These are phyloP conservation scores for Aspergillus tubingensis DNA, from an alignment of 2,329 filamentous ascomycete genomes.

Conservation along the genomic window DNA sequence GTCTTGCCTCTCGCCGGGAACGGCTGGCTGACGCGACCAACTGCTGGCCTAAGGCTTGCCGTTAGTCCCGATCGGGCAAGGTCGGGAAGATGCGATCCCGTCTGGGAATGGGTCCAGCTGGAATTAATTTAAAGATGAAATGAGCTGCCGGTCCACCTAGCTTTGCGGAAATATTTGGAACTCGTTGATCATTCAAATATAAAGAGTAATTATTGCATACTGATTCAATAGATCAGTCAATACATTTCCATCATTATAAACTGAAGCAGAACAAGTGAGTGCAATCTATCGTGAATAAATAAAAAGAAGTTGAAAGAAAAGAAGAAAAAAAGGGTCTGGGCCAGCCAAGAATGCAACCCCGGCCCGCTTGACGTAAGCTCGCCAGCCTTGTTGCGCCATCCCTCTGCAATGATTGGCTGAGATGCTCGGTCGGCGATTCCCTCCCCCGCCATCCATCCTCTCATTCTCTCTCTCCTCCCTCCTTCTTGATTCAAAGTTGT, in stretches of 20 bases:
- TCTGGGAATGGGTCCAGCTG: background rate
- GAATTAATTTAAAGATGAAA: background rate
- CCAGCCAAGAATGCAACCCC: constrained; percentile 11
- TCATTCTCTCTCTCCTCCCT: background rate
- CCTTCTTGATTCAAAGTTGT: no score
- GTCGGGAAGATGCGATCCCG: background rate
- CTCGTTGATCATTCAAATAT: no score
- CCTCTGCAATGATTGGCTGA: constrained; percentile 15
- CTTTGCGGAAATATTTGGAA: no score
- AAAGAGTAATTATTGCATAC: no score
- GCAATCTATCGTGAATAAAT: background rate
- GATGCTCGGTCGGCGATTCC: background rate
- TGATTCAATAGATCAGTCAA: no score
- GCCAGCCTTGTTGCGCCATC: constrained; percentile 9
- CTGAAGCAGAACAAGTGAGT: no score
- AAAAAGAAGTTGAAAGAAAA: background rate
- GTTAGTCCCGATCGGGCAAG: constrained; percentile 12
- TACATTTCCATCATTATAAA: no score
- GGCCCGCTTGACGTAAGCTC: constrained; percentile 25
- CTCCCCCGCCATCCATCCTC: background rate
- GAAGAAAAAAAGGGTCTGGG: constrained; percentile 3
- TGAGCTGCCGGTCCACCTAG: background rate
- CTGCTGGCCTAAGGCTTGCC: constrained; percentile 10
- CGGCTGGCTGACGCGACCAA: constrained; percentile 19
- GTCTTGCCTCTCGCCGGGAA: constrained; percentile 10